Base-by-base conservation (phyloP, 257 asterid species). In the Ophiorrhiza pumila region DNA sequence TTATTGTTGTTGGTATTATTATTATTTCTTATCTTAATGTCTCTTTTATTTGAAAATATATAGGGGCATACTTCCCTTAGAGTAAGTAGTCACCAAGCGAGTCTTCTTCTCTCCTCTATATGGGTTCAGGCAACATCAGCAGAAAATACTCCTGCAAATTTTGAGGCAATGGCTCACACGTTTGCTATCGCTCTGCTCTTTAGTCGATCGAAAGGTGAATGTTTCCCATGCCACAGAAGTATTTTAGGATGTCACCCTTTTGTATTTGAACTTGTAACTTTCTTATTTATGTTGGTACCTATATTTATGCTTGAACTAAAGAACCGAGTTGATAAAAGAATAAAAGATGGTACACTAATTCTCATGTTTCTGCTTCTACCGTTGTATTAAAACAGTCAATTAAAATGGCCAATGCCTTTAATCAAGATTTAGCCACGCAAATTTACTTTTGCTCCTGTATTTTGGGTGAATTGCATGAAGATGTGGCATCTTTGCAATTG, bases 91-190 rank as follows among this genome's bases (percentile, higher is more conserved):
- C 86, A 82, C 77, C 88, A 84, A 84, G 77, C 82, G 32, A 80
- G 78, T 71, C 84, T 84, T 71, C 88, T 84, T 72, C 86, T 84
- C 57, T 84, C 88, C 55, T 79, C 86, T 71, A 75, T 82, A 75
- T 84, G 88, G 88, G 80, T 80, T 67, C 86, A 84, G 78, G 86
- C 88, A 69, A 62, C 81, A 56, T 75, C 71, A 62, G 64, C 73
- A 34, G 88, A 76, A 47, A 84, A 84, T 76, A 47, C 81, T 32
- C 86, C 88, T 20, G 80, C 79, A 68, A 82, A 84, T 72, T 84
- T 82, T 61, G 83, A 80, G 67, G 86, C 86, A 64, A 74, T 84
- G 84, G 85, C 86, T 35, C 88, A 82, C 74, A 84, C 86, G 5
- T 84, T 68, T 77, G 65, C 82, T n/a, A 69, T 84, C 71, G 82